phyloP scores from a whole-genome alignment of 345 rosid genomes.

The Leavenworthia alabamica region DNA sequence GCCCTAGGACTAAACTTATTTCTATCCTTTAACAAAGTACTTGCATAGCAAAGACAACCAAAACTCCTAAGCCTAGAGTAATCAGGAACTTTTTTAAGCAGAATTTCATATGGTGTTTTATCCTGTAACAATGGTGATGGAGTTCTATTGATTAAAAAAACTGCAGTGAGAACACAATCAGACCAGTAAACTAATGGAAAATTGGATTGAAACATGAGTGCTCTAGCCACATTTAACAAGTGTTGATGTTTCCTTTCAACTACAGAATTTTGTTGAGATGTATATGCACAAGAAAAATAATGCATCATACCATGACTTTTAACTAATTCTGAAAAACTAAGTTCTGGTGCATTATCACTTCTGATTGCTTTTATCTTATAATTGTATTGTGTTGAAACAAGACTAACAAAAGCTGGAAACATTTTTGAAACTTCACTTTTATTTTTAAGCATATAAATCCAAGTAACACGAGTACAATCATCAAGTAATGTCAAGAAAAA shows the following conservation, averaged over 20 bases:
- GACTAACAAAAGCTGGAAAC: background rate
- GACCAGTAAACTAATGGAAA: background rate
- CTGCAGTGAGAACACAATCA: background rate
- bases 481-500: background rate
- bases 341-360: background rate
- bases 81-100: too few relatives aligned
- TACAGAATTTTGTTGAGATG: background rate
- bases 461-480: background rate
- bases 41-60: background rate
- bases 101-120: background rate
- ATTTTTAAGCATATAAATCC: background rate
- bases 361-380: accelerated
- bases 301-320: background rate
- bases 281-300: background rate
- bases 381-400: background rate
- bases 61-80: too few relatives aligned
- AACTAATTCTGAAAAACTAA: accelerated
- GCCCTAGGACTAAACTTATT: background rate
- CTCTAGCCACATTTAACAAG: background rate
- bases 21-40: background rate
- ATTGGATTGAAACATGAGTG: too few relatives aligned
- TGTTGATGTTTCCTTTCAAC: background rate
- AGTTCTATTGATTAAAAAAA: too few relatives aligned
- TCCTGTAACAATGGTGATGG: background rate
- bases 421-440: background rate